These are phyloP conservation scores for Adansonia madagascariensis DNA, from an alignment of 441 rosid genomes.

Conservation along the genomic window DNA sequence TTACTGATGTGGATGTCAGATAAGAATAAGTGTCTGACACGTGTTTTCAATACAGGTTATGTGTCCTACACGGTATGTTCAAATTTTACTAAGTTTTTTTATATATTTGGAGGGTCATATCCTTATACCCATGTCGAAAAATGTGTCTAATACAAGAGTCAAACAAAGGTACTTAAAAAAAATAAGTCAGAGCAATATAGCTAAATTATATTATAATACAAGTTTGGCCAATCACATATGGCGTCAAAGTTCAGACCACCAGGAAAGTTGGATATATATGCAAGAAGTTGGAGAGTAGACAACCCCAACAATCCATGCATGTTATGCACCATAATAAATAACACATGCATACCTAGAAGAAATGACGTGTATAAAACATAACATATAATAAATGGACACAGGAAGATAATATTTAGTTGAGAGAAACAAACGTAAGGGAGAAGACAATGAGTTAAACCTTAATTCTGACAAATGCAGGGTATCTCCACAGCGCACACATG, in stretches of 20 bases:
- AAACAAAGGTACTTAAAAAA: too few species aligned
- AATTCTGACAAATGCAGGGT: conserved; percentile 50
- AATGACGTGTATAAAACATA: too few species aligned
- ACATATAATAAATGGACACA: background rate
- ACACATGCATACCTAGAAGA: too few species aligned
- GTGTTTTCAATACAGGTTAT: too few species aligned
- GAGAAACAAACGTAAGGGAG: background rate
- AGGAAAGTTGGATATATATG: background rate
- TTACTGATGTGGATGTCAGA: too few species aligned
- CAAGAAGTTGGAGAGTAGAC: background rate
- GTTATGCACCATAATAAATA: background rate
- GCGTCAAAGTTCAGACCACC: background rate
- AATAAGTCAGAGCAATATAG: too few species aligned
- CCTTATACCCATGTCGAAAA: too few species aligned
- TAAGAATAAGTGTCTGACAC: too few species aligned
- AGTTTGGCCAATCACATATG: background rate
- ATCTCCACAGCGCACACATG: conserved; percentile 58
- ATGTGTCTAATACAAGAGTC: too few species aligned
- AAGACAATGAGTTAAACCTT: conserved; percentile 38
- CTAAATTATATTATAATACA: background rate
- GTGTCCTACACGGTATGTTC: too few species aligned
- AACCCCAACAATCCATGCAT: background rate
- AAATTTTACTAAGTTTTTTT: too few species aligned
- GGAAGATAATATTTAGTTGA: background rate
- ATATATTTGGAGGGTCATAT: too few species aligned